Evolutionary conservation across 257 asterid genomes (phyloP).

Genomic region (Anisodus acutangulus): DNA sequence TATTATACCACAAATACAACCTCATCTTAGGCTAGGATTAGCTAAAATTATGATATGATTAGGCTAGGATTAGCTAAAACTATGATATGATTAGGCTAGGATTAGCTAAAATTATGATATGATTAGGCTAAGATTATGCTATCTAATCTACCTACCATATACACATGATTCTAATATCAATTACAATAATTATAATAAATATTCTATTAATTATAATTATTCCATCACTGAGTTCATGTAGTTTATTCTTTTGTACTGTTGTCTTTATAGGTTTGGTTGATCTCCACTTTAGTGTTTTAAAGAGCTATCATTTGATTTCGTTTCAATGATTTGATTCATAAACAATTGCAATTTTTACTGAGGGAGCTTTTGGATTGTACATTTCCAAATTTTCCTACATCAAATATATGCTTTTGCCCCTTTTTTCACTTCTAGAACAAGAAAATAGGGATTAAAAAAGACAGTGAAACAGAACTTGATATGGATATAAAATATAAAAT

Average conservation of each 20-base stretch:
- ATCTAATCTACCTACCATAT: too few relatives aligned
- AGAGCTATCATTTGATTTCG: background rate
- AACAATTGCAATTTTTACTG: background rate
- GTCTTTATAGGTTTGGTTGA: background rate
- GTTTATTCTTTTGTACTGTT: background rate
- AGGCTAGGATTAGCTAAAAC: too few relatives aligned
- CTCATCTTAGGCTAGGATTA: too few relatives aligned
- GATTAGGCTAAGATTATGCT: too few relatives aligned
- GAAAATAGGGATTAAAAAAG: background rate
- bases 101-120: too few relatives aligned
- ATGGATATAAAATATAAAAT: background rate
- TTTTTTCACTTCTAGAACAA: background rate
- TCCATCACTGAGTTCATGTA: slow-evolving; percentile 11
- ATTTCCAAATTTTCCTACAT: background rate
- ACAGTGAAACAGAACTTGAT: background rate
- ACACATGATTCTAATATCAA: too few relatives aligned
- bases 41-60: too few relatives aligned
- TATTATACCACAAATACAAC: too few relatives aligned
- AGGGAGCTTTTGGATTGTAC: background rate
- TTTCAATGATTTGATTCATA: too few relatives aligned
- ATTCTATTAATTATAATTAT: too few relatives aligned
- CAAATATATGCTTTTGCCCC: background rate
- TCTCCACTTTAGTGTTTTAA: background rate
- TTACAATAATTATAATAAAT: too few relatives aligned
- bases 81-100: too few relatives aligned